phyloP scores from a whole-genome alignment of 352 stramenopile species.

The Phytophthora tentaculata region DNA sequence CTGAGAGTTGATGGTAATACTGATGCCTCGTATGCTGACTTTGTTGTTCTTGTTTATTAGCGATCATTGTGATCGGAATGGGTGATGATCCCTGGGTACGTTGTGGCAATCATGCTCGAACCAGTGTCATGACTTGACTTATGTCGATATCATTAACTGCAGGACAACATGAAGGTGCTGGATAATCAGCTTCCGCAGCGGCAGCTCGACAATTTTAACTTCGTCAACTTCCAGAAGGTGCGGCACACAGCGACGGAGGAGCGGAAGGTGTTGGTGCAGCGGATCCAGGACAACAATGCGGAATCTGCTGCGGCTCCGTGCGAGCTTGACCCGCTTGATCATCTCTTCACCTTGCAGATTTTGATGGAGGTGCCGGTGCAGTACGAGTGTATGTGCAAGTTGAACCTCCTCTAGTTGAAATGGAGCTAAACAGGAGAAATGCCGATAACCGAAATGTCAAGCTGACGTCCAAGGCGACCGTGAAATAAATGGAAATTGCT shows the following conservation, averaged over 20 bases:
- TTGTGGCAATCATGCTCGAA: neutral
- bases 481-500: slow-evolving; percentile 26
- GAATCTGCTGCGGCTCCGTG: slow-evolving; percentile 16
- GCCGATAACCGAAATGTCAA: neutral
- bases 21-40: slow-evolving; percentile 2
- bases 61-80: slow-evolving; percentile 61
- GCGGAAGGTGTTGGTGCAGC: slow-evolving; percentile 28
- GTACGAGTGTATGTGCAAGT: slow-evolving; percentile 51
- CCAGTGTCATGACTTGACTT: neutral
- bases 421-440: slow-evolving; percentile 2
- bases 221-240: slow-evolving; percentile 76
- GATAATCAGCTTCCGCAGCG: slow-evolving; percentile 69
- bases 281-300: slow-evolving; percentile 30
- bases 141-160: neutral
- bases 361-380: slow-evolving; percentile 52
- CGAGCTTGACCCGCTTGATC: slow-evolving; percentile 31
- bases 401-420: slow-evolving; percentile 52
- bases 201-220: slow-evolving; percentile 88
- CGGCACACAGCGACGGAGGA: slow-evolving; percentile 61
- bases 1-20: neutral
- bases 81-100: slow-evolving; percentile 56
- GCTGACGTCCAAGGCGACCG: neutral
- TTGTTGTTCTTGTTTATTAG: slow-evolving; percentile 14
- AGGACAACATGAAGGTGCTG: slow-evolving; percentile 78
- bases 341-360: slow-evolving; percentile 49